These are phyloP conservation scores for Leccinum ponderosum DNA, from an alignment of 1,284 basidiomycete species.

Conservation along the genomic window DNA sequence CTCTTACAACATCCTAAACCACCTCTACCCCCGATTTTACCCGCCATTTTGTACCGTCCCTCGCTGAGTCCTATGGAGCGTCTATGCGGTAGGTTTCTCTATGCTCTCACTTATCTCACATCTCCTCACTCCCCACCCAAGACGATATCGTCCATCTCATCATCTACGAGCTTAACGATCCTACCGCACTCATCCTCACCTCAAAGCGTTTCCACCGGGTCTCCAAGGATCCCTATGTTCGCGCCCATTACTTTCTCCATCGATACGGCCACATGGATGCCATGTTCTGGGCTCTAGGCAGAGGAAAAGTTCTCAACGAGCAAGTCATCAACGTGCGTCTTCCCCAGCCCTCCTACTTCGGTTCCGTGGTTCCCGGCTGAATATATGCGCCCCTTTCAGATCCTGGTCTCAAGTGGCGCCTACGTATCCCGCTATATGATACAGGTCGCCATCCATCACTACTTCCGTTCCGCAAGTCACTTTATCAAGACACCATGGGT, in stretches of 20 bases:
- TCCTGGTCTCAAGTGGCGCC: conserved; percentile 69
- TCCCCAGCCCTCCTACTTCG: neutral
- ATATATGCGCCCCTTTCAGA: conserved; percentile 43
- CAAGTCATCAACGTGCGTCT: conserved; percentile 67
- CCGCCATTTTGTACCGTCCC: neutral
- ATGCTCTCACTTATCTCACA: conserved; percentile 14
- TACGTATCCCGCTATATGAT: conserved; percentile 75
- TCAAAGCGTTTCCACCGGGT: conserved; percentile 62
- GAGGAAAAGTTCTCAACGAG: conserved; percentile 63
- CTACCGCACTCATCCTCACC: conserved; percentile 53
- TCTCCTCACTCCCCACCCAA: conserved; percentile 30
- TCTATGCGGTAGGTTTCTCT: conserved; percentile 54
- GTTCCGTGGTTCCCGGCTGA: conserved; percentile 8
- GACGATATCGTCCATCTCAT: conserved; percentile 74
- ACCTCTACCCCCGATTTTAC: conserved; percentile 1
- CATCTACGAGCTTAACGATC: conserved; percentile 68
- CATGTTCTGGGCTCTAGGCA: conserved; percentile 66
- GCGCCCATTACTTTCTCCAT: conserved; percentile 71
- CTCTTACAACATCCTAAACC: neutral
- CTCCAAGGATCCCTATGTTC: conserved; percentile 69
- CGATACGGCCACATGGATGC: conserved; percentile 70
- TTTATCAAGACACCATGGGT: conserved; percentile 75
- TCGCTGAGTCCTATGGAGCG: conserved; percentile 47
- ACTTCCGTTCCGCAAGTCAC: conserved; percentile 65
- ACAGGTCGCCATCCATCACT: conserved; percentile 75